Evolutionary conservation across 1,284 basidiomycete genomes (phyloP), one percentile per base, ranked within the genome.

Genomic region (Moesziomyces sp.): DNA sequence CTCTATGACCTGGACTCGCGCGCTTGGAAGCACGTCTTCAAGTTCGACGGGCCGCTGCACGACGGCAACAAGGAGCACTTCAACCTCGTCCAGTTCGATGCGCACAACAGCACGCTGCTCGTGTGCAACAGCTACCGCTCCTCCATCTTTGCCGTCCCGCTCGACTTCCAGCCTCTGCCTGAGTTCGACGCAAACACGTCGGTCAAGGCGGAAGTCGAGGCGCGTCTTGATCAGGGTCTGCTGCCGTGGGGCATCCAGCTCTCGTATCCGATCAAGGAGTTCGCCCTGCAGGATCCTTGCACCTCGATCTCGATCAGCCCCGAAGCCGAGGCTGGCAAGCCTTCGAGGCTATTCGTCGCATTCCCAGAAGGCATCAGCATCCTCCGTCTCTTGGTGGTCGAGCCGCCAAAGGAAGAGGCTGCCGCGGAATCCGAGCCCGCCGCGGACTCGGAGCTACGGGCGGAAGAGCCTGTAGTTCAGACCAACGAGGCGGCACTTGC

Each of bases 81-180:
- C 56, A 72, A 72, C 38, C 58, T 72, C 11, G 49, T 63, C 35
- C 47, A 45, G 11, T 46, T 48, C 45, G 54, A 73, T 28, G 23
- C 16, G n/a, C 21, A 26, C 7, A 58, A 21, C 42, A 51, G 44
- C 48, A 50, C 49, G 21, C 54, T 73, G 11, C 43, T 73, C 52
- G 53, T 73, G 4, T 62, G 52, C 57, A 73, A 68, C 59, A 68
- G 64, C 44, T 55, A 58, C 49, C 63, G 70, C 28, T 62, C 64
- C 4, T 73, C 70, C n/a, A 50, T 73, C 49, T 68, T 68, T 46
- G 57, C 60, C 11, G 18, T 68, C 16, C 56, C 53, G 14, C 53
- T 73, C 30, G 62, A 60, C 16, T 40, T 65, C 10, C 52, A 63
- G 42, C 40, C 59, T 19, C 52, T 69, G 9, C 60, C 59, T 2